phyloP scores from a whole-genome alignment of 108 stramenopile genomes.

The Cyclostephanos invisitatus region DNA sequence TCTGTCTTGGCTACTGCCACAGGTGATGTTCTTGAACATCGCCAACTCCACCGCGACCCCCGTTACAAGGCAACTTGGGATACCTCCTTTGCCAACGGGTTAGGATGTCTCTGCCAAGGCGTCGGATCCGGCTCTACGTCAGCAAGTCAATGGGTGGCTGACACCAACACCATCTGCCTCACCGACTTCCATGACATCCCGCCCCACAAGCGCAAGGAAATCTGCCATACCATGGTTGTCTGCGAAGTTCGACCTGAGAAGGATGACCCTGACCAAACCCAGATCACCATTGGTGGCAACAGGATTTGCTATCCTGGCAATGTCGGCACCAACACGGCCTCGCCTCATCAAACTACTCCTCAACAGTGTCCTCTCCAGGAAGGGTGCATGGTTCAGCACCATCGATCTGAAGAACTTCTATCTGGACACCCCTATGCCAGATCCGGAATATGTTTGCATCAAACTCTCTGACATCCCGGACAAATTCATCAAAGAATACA shows the following conservation, averaged over 20 bases:
- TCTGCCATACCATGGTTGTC: conserved; percentile 6
- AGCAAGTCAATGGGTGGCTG: neutral
- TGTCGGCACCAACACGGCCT: too few relatives aligned
- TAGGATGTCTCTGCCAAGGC: conserved; percentile 7
- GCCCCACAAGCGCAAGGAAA: conserved; percentile 24
- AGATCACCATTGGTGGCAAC: too few relatives aligned
- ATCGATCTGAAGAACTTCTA: too few relatives aligned
- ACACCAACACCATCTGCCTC: conserved; percentile 1
- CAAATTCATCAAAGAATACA: conserved; percentile 42
- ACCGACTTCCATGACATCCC: neutral
- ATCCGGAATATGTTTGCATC: conserved; percentile 12
- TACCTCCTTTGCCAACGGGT: neutral
- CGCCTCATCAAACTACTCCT: too few relatives aligned
- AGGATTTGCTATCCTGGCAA: conserved; percentile 34
- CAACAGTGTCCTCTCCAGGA: too few relatives aligned
- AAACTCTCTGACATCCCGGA: conserved; percentile 33
- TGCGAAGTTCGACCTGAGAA: too few relatives aligned
- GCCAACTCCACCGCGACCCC: conserved; percentile 3
- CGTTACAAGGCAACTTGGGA: conserved; percentile 4
- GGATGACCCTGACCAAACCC: too few relatives aligned
- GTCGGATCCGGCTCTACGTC: neutral
- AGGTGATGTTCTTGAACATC: neutral
- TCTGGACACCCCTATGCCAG: too few relatives aligned
- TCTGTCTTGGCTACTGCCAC: neutral
- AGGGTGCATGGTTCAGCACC: too few relatives aligned